Evolutionary conservation across 2,329 filamentous ascomycete species (phyloP).

Genomic region (Tolypocladium tropicale): DNA sequence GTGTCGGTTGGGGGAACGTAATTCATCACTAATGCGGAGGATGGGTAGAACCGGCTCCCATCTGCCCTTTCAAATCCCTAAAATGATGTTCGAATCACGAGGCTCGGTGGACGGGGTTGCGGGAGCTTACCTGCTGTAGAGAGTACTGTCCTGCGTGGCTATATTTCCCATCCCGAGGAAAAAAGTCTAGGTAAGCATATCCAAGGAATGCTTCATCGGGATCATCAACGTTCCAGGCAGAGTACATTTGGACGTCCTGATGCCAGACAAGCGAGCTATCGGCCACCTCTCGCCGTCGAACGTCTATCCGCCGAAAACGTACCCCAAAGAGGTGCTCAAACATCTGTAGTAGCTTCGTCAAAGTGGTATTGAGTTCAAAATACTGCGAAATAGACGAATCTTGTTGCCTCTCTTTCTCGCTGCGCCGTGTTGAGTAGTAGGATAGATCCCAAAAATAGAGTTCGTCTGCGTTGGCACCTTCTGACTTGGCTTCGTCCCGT

Average conservation of each 20-base stretch:
- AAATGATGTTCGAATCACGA: background rate
- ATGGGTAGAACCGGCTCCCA: background rate
- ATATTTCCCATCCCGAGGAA: background rate
- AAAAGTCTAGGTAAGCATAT: background rate
- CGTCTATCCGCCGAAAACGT: background rate
- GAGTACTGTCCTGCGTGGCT: background rate
- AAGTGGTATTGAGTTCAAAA: background rate
- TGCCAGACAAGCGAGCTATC: background rate
- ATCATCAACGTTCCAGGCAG: background rate
- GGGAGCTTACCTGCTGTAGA: background rate
- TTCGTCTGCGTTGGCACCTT: background rate
- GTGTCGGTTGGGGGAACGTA: background rate
- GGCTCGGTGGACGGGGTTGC: background rate
- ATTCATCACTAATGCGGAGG: background rate
- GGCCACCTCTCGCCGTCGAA: background rate
- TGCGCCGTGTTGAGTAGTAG: background rate
- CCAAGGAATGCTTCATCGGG: background rate
- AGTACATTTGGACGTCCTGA: background rate
- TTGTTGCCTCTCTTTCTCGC: background rate
- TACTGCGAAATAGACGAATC: background rate
- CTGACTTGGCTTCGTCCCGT: background rate
- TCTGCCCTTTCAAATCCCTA: background rate
- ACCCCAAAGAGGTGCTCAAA: background rate
- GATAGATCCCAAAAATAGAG: background rate
- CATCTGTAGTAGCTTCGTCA: background rate